Base-by-base conservation (phyloP, 1,139 yeast genomes). In the Candida albicans region DNA sequence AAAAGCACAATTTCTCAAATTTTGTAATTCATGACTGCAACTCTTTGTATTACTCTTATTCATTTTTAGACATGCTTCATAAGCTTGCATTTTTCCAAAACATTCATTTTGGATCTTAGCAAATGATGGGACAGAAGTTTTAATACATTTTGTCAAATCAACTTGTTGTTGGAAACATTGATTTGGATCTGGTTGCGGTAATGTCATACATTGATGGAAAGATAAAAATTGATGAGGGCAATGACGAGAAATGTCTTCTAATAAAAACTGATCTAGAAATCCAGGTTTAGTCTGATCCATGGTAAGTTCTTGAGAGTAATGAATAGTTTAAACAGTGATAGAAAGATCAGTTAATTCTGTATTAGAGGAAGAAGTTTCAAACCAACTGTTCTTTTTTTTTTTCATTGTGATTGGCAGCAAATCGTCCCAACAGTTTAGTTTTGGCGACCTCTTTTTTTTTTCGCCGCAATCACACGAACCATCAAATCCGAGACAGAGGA, bases 151-250 rank as follows among this genome's bases (percentile, higher is more conserved):
- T 18, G 84, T 75, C 46, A 84, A 68, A 18, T 64, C 64, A 31
- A 61, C 58, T 59, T 83, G 90, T 52, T 79, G 77, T 34, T 59
- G 55, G 1, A 64, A 59, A 54, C 91, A 84, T 42, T 67, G 62
- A 43, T 70, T 56, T 30, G 77, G 68, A 49, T 75, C 73, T 35
- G 74, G 70, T 18, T 65, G 68, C 43, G 81, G 67, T 39, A 58
- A 57, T 26, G 72, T 67, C 68, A 84, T 73, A 53, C 91, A 84
- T 52, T 77, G 78, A 61, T 84, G 88, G 61, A 82, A 83, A 22
- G 73, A 75, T 42, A 84, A 63, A 52, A 84, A 83, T 55, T 77
- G 77, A 49, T 75, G 79, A 0, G 90, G 89, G 58, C 91, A 84
- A 53, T 70, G 65, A 43, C 78, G 70, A 12, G 89, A 87, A 39